Conservation (phyloP, 2,329 filamentous ascomycete species). For the Neofusicoccum laricinum region DNA sequence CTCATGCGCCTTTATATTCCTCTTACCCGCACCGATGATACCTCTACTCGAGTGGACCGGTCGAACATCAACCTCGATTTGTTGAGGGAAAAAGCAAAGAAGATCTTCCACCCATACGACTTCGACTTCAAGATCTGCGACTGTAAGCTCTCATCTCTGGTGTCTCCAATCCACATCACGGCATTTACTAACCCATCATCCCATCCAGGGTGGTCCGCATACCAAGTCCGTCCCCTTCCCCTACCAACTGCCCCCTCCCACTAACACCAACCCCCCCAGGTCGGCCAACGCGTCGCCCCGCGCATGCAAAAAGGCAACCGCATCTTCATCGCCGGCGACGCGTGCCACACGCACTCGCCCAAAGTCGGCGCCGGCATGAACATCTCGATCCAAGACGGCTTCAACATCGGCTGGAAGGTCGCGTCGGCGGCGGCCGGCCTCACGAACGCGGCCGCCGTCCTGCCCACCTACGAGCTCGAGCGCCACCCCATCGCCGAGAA, state of each 20-base stretch:
- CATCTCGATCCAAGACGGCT: conserved; percentile 60
- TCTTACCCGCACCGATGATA: not conserved
- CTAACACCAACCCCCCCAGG: conserved; percentile 25
- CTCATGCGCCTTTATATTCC: conserved; percentile 61
- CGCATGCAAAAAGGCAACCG: conserved; percentile 55
- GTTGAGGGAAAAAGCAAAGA: conserved; percentile 21
- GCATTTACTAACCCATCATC: not conserved
- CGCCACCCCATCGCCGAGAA: conserved; percentile 60
- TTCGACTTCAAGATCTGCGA: conserved; percentile 3
- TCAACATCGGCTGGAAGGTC: conserved; percentile 59
- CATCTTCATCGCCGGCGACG: conserved; percentile 70
- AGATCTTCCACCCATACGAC: conserved; percentile 49
- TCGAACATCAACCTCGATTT: not conserved
- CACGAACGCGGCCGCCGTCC: conserved; percentile 35
- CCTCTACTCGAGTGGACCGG: not conserved
- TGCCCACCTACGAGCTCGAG: conserved; percentile 53
- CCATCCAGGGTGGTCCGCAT: conserved; percentile 69
- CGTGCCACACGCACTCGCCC: conserved; percentile 55
- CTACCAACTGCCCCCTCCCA: conserved; percentile 45
- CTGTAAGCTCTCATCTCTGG: not conserved
- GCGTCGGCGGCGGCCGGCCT: conserved; percentile 46
- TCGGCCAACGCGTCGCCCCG: conserved; percentile 62
- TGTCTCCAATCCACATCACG: not conserved
- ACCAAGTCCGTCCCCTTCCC: conserved; percentile 56
- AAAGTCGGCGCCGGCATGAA: conserved; percentile 73